phyloP scores from a whole-genome alignment of 73 alveolate genomes.

The Chromera velia region DNA sequence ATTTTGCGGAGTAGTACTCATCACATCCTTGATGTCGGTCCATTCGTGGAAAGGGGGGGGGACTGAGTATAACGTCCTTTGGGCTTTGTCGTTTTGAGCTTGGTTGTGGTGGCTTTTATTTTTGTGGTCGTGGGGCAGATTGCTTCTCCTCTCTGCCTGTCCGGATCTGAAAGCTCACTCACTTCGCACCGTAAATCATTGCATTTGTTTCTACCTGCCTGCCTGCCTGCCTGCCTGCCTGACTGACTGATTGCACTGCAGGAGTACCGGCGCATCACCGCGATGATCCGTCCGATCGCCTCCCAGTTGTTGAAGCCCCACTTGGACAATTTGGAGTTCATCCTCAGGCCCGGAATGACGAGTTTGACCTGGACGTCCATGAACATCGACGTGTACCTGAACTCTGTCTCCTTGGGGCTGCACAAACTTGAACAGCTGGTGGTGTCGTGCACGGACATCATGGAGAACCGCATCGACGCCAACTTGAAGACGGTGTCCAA shows the following conservation, averaged over 20 bases:
- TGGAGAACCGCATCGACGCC: conserved; percentile 98
- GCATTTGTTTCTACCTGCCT: too few species aligned
- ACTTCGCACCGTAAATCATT: too few species aligned
- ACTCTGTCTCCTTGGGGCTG: conserved; percentile 91
- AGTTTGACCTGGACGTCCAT: conserved; percentile 99
- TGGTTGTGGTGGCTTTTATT: too few species aligned
- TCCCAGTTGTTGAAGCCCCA: conserved; percentile 93
- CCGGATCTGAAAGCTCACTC: too few species aligned
- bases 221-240: background rate
- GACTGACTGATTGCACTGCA: conserved; percentile 21
- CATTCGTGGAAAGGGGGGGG: too few species aligned
- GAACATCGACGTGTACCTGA: conserved; percentile 97
- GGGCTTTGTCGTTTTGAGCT: too few species aligned
- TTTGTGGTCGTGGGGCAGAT: too few species aligned
- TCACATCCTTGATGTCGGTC: too few species aligned
- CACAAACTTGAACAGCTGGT: conserved; percentile 90
- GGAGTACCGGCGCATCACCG: conserved; percentile 96
- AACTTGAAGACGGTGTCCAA: conserved; percentile 89
- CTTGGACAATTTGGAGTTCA: conserved; percentile 94
- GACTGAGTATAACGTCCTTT: too few species aligned
- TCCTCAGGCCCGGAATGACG: conserved; percentile 98
- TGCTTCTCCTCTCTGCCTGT: too few species aligned
- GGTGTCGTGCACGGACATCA: conserved; percentile 92
- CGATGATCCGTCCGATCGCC: conserved; percentile 94
- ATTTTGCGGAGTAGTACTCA: too few species aligned